These are phyloP conservation scores for Kodamaea jinghongensis DNA, from an alignment of 805 yeast genomes.

Conservation along the genomic window DNA sequence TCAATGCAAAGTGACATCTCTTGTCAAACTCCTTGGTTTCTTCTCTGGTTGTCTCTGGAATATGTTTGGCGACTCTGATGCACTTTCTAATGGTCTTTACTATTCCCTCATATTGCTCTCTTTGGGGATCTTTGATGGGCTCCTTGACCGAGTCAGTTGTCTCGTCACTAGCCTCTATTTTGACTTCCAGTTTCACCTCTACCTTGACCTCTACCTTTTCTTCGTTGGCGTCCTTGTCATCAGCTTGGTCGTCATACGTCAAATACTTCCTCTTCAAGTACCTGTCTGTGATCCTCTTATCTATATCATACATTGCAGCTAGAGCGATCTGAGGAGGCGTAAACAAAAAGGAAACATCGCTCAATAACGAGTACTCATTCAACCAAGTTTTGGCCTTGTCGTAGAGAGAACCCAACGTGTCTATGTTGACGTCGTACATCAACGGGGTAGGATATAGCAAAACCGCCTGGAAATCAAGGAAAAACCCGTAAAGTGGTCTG, in stretches of 20 bases:
- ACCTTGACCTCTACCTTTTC: constrained; percentile 12
- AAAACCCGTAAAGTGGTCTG: constrained; percentile 90
- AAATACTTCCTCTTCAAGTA: constrained; percentile 67
- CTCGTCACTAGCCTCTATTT: constrained; percentile 9
- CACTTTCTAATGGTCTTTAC: constrained; percentile 49
- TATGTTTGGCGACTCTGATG: constrained; percentile 40
- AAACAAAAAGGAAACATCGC: constrained; percentile 73
- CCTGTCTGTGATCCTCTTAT: constrained; percentile 59
- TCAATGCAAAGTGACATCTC: constrained; percentile 59
- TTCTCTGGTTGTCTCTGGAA: constrained; percentile 51
- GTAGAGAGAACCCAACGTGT: constrained; percentile 63
- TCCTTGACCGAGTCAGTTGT: constrained; percentile 12
- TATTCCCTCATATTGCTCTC: constrained; percentile 42
- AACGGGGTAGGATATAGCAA: constrained; percentile 41
- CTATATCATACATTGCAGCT: constrained; percentile 71
- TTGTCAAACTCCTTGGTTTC: constrained; percentile 62
- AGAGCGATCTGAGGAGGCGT: constrained; percentile 96
- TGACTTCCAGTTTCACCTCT: constrained; percentile 6
- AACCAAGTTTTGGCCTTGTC: constrained; percentile 67
- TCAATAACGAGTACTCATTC: constrained; percentile 59
- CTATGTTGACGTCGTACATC: constrained; percentile 45
- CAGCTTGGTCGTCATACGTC: constrained; percentile 6
- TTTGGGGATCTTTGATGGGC: constrained; percentile 11
- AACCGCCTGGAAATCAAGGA: constrained; percentile 75
- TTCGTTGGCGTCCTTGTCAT: constrained; percentile 9